Evolutionary conservation across 83 land plant species (phyloP), one percentile per base, ranked within the genome.

Genomic region (Diphasiastrum complanatum): DNA sequence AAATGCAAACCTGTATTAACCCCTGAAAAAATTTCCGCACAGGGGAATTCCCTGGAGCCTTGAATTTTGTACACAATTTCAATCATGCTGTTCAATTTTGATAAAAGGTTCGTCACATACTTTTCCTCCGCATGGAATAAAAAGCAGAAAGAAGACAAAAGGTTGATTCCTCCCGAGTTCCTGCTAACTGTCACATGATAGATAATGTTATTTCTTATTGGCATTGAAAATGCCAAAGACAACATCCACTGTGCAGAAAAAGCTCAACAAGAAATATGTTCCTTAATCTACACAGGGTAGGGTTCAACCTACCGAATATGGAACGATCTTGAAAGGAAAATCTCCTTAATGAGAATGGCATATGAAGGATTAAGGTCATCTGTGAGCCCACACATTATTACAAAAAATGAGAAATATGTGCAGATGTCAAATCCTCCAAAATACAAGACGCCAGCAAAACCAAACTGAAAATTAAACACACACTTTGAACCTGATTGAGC

Each of bases 291-390:
- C 25, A 4, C 57, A n/a, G 57, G 27, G 23, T 36, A 64, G 5
- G 20, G 18, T 46, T 59, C 2, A 68, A 47, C 27, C 63, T 81
- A 91, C 97, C 86, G 68, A 87, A 78, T 57, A 57, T 72, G 34
- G 61, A 33, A 11, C 75, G 47, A 57, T 85, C 81, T n/a, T 71
- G 47, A 16, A 89, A 49, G 25, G 54, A 59, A 62, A 81, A 83
- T 6, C 72, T 83, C 46, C 96, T 77, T 49, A 74, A 69, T 27
- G 54, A 73, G 5, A 61, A 45, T 33, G 99, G 99, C 74, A 89
- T 78, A 61, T 93, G 96, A 41, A 93, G 49, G 14, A 93, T 78
- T 60, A 89, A 66, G 10, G 89, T 73, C 40, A 84, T 89, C 96
- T 93, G 43, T 41, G 18, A n/a, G n/a, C n/a, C n/a, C n/a, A n/a